Evolutionary conservation across 805 yeast species (phyloP).

Genomic region (Ogataea neopini): DNA sequence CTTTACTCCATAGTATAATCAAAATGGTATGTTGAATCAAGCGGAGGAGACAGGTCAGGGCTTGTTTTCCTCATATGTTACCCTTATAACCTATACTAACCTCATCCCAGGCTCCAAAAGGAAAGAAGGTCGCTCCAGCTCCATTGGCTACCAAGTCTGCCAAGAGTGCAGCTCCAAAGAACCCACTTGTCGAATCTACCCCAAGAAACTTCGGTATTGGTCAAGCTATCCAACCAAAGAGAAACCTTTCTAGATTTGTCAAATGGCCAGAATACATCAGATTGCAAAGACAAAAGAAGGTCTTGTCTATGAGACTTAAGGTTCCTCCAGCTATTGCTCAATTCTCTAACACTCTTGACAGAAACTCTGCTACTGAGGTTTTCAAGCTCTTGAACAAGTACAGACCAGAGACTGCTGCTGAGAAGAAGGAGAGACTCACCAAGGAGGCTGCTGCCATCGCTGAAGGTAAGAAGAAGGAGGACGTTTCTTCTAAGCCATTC

Average conservation of each 20-base stretch:
- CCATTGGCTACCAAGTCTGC: conserved; percentile 79
- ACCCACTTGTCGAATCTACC: conserved; percentile 83
- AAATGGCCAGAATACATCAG: conserved; percentile 98
- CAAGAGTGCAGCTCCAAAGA: conserved; percentile 52
- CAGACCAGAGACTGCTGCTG: conserved; percentile 95
- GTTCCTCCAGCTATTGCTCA: conserved; percentile 97
- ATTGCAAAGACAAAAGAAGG: conserved; percentile 96
- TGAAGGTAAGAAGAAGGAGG: conserved; percentile 94
- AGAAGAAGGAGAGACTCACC: conserved; percentile 97
- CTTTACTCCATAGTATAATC: conserved; percentile 7
- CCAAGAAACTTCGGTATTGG: conserved; percentile 95
- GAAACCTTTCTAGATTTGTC: conserved; percentile 92
- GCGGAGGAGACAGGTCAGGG: no score
- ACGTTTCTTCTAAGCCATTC: conserved; percentile 93
- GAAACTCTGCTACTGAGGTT: conserved; percentile 95
- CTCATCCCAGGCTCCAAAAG: conserved; percentile 44
- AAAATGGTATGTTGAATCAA: conserved; percentile 13
- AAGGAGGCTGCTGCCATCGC: conserved; percentile 98
- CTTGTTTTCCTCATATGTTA: no score
- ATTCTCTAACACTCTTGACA: conserved; percentile 92
- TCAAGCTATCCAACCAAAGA: conserved; percentile 87
- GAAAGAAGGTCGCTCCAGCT: conserved; percentile 91
- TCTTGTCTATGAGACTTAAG: conserved; percentile 88
- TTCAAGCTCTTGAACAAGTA: conserved; percentile 96
- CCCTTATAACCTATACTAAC: conserved; percentile 9